These are phyloP conservation scores for Podospora appendiculata DNA, from an alignment of 495 filamentous ascomycete species.

Conservation along the genomic window DNA sequence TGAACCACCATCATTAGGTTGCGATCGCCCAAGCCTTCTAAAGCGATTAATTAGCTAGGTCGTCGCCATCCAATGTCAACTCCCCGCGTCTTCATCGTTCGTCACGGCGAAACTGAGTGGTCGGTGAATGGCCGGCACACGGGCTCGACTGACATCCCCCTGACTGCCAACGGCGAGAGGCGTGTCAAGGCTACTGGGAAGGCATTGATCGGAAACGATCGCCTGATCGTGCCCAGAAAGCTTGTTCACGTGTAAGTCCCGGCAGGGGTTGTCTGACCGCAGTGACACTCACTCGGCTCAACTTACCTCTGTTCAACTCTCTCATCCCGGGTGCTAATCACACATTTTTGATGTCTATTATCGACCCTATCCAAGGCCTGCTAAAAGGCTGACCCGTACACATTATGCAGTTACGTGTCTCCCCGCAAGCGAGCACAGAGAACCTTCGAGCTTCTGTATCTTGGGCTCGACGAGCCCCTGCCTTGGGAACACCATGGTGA, in stretches of 20 bases:
- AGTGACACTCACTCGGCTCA: not conserved
- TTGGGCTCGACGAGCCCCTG: conserved; percentile 32
- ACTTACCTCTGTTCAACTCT: not conserved
- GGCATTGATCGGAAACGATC: conserved; percentile 74
- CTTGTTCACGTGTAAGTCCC: conserved; percentile 62
- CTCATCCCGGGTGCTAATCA: not conserved
- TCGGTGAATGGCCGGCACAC: conserved; percentile 91
- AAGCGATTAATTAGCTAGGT: too few relatives aligned
- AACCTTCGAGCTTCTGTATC: conserved; percentile 78
- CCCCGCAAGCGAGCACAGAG: conserved; percentile 78
- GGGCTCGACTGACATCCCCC: conserved; percentile 72
- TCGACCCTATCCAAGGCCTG: not conserved
- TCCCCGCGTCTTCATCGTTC: conserved; percentile 84
- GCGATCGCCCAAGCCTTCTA: too few relatives aligned
- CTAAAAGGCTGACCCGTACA: not conserved
- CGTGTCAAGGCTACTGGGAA: conserved; percentile 73
- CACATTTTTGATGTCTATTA: not conserved
- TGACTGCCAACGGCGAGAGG: conserved; percentile 82
- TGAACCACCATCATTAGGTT: too few relatives aligned
- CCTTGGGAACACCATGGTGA: conserved; percentile 40
- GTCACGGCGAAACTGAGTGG: conserved; percentile 96
- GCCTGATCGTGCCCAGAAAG: conserved; percentile 77
- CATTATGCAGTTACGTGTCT: conserved; percentile 60
- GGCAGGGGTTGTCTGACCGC: not conserved
- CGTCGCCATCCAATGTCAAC: conserved; percentile 37